Evolutionary conservation across 768 basidiomycete species (phyloP).

Genomic region (Tylopilus subfusipes): DNA sequence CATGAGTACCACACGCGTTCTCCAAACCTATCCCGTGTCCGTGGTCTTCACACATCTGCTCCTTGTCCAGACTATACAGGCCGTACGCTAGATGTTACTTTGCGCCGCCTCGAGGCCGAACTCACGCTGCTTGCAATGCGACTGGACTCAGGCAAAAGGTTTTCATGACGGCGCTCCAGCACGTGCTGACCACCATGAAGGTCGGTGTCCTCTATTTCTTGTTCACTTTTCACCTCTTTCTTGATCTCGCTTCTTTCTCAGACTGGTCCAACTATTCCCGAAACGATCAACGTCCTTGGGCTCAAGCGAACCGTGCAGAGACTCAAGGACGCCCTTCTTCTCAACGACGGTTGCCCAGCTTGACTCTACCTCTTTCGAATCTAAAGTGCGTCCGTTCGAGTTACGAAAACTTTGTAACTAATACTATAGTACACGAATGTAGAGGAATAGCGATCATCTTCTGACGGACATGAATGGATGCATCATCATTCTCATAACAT

Average conservation of each 20-base stretch:
- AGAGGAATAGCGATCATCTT: neutral
- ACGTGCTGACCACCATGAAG: conserved; percentile 81
- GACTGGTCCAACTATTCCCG: conserved; percentile 43
- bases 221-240: no score
- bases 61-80: neutral
- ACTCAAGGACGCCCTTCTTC: conserved; percentile 16
- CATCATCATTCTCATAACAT: conserved; percentile 48
- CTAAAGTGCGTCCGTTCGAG: neutral
- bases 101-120: conserved; percentile 1
- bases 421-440: neutral
- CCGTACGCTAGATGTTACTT: conserved; percentile 5
- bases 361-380: neutral
- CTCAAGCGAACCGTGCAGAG: conserved; percentile 20
- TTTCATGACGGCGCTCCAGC: conserved; percentile 71
- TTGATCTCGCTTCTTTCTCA: conserved; percentile 8
- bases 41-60: neutral
- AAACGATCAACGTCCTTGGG: conserved; percentile 39
- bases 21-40: neutral
- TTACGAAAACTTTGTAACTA: neutral
- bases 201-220: conserved; percentile 34
- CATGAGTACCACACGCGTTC: conserved; percentile 35
- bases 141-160: conserved; percentile 42
- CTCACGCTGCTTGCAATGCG: conserved; percentile 40
- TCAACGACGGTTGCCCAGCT: neutral
- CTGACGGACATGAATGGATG: neutral